A percentile compares a stretch with the other conserved stretches of the same genome.
Evolutionary conservation across 352 stramenopile species (phyloP).

Genomic region (Phytophthora nicotianae): DNA sequence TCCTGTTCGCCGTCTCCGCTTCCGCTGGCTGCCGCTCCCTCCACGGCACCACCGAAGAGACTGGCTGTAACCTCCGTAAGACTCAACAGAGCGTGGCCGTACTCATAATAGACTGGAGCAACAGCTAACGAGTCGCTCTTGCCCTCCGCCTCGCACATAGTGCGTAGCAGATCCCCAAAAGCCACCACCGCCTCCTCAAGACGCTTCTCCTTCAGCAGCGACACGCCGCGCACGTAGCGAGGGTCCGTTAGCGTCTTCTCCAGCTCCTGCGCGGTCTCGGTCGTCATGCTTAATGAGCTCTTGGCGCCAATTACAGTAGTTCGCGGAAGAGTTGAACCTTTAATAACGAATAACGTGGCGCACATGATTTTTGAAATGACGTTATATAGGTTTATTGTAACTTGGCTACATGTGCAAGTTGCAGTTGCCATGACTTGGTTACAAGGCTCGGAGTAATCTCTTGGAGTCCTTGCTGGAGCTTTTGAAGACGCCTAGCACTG

Average conservation of each 20-base stretch:
- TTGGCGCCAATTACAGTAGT: conserved; percentile 10
- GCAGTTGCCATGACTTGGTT: conserved; percentile 5
- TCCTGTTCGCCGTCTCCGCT: conserved; percentile 61
- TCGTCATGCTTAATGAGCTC: conserved; percentile 11
- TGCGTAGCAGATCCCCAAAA: conserved; percentile 80
- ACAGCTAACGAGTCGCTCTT: conserved; percentile 68
- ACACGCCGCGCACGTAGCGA: conserved; percentile 71
- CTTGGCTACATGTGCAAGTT: conserved; percentile 24
- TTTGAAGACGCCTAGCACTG: conserved; percentile 77
- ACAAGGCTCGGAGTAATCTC: conserved; percentile 25
- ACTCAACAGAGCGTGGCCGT: conserved; percentile 80
- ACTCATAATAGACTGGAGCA: conserved; percentile 84
- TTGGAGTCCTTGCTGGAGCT: conserved; percentile 32
- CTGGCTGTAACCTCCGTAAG: conserved; percentile 70
- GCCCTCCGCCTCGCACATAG: conserved; percentile 80
- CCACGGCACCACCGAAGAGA: conserved; percentile 57
- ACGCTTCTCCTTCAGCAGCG: conserved; percentile 80
- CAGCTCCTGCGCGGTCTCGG: conserved; percentile 32
- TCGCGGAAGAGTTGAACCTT: conserved; percentile 10
- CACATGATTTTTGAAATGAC: neutral
- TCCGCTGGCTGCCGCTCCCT: conserved; percentile 11
- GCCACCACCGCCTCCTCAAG: conserved; percentile 79
- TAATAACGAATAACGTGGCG: conserved; percentile 4
- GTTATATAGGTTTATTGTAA: conserved; percentile 17
- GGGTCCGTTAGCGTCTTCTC: conserved; percentile 72